Percentiles rank a stretch among this genome's conserved stretches.
phyloP scores from a whole-genome alignment of 2,329 filamentous ascomycete species.

The Ceratocystis albifundus region DNA sequence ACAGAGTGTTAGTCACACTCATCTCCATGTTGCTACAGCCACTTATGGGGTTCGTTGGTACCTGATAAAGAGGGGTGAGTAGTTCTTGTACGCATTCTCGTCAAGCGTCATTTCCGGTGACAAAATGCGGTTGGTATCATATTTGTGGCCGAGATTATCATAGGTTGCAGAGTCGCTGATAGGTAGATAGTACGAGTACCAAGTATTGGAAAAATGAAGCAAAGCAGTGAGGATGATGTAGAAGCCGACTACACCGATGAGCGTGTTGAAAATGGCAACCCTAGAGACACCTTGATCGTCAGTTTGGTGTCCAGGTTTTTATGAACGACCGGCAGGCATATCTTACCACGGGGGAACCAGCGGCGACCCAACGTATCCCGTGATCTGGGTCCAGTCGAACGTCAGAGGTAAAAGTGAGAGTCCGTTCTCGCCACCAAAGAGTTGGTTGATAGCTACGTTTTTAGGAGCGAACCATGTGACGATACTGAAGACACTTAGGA shows the following conservation, averaged over 20 bases:
- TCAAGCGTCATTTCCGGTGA: conserved; percentile 52
- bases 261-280: conserved; percentile 62
- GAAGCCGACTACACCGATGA: conserved; percentile 55
- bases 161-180: conserved; percentile 61
- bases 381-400: conserved; percentile 65
- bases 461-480: conserved; percentile 61
- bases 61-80: conserved; percentile 57
- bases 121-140: conserved; percentile 54
- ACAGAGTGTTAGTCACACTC: conserved; percentile 1
- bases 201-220: conserved; percentile 54
- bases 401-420: conserved; percentile 59
- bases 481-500: conserved; percentile 58
- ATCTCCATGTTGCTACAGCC: background rate
- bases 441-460: conserved; percentile 56
- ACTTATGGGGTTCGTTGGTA: conserved; percentile 24
- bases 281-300: conserved; percentile 27
- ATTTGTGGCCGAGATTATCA: conserved; percentile 54
- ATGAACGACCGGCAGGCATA: background rate
- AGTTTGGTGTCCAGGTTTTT: background rate
- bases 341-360: conserved; percentile 56
- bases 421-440: conserved; percentile 59
- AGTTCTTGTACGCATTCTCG: conserved; percentile 50
- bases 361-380: conserved; percentile 56
- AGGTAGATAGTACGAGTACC: conserved; percentile 53
- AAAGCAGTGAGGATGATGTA: conserved; percentile 48